Conservation (phyloP, 1,284 basidiomycete genomes). For the Malassezia cuniculi region DNA sequence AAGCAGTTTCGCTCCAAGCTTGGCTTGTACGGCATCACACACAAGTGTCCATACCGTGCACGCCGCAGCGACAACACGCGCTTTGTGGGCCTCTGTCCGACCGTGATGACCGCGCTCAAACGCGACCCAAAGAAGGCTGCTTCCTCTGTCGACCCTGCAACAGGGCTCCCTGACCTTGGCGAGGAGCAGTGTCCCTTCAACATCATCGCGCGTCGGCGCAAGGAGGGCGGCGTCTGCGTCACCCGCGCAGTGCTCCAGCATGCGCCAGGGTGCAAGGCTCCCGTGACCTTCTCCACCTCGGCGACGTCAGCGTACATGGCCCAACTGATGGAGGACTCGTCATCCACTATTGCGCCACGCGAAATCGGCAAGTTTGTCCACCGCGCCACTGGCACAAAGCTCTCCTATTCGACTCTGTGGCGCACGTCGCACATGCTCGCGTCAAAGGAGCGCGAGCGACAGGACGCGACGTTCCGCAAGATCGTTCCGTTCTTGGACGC, state of each 20-base stretch:
- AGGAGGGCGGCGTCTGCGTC: conserved; percentile 14
- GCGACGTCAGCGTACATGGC: conserved; percentile 15
- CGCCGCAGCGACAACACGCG: conserved; percentile 14
- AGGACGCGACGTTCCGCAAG: conserved; percentile 12
- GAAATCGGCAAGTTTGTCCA: conserved; percentile 15
- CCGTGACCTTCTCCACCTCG: conserved; percentile 12
- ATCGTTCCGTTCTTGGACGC: conserved; percentile 15
- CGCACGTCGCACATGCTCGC: conserved; percentile 14
- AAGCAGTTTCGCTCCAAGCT: conserved; percentile 12
- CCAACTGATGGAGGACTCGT: conserved; percentile 12
- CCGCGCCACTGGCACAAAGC: conserved; percentile 13
- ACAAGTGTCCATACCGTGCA: conserved; percentile 15
- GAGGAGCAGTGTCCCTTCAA: conserved; percentile 8
- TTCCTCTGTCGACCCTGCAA: background rate
- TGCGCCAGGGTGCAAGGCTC: conserved; percentile 7
- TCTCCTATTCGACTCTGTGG: conserved; percentile 15
- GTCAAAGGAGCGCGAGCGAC: conserved; percentile 13
- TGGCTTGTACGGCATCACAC: conserved; percentile 14
- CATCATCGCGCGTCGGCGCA: conserved; percentile 12
- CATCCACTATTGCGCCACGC: conserved; percentile 11
- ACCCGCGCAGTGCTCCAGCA: conserved; percentile 11
- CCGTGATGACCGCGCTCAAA: conserved; percentile 12
- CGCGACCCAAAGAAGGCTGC: background rate
- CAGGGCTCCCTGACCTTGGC: no score
- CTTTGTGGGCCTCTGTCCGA: conserved; percentile 13